Base-by-base conservation (phyloP, 2,329 filamentous ascomycete genomes). In the Aspergillus tubingensis region DNA sequence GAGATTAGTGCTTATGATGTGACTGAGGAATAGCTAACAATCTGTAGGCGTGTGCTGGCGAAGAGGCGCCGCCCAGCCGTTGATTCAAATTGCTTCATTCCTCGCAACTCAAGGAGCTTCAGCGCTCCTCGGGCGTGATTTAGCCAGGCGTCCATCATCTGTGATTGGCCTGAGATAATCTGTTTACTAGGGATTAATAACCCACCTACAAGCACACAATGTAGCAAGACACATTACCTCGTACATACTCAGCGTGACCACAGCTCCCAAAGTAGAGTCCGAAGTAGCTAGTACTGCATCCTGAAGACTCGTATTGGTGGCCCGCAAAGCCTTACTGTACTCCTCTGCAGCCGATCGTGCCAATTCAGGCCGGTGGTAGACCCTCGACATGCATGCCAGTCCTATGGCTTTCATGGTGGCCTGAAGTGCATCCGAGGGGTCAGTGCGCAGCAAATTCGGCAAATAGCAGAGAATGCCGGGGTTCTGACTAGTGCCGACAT, bases 211-310 rank as follows among this genome's bases (percentile, higher is more conserved):
- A 36, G 10, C 32, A 15, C 32, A 1, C 1, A 6, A 5, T 13
- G 2, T 13, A 36, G 10, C 11, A 4, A 36, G 10, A 15, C 27
- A 11, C 27, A 30, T 30, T 23, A 67, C 65, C 62, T 68, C 66
- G 55, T 64, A 68, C 19, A 61, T 32, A 7, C 57, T 60, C 17
- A 68, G 62, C 47, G 63, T 13, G 10, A 60, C 50, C 8, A 68
- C 66, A 4, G 66, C 57, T 17, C 52, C 58, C 19, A 67, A 38
- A n/a, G 66, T 68, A 5, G 61, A 64, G 50, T 68, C 63, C 1
- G 50, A 50, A 17, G 32, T 62, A 5, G 57, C 58, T n/a, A 21
- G 19, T 10, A 36, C 44, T 19, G 48, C 50, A 38, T 66, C 53
- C 51, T 43, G 43, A 27, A 67, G 53, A 1, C 59, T 62, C 17